These are phyloP conservation scores for Skeletonema menzelii DNA, from an alignment of 108 stramenopile genomes.

Conservation along the genomic window DNA sequence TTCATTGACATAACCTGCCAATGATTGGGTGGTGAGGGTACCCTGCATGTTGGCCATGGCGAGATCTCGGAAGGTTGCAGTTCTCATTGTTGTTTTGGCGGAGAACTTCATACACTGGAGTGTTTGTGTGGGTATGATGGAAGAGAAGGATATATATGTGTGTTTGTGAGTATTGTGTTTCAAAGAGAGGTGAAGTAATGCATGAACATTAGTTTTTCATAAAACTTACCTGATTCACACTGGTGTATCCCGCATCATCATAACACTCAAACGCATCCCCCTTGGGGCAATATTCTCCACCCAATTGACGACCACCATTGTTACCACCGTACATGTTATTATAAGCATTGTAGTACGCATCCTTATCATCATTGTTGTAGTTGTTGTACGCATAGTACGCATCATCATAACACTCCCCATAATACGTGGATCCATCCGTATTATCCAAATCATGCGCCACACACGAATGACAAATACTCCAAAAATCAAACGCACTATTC, in stretches of 20 bases:
- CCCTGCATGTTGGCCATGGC: conserved; percentile 43
- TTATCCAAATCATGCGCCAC: conserved; percentile 58
- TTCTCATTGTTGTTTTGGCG: conserved; percentile 61
- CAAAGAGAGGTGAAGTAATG: neutral
- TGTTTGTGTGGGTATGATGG: neutral
- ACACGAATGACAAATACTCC: conserved; percentile 58
- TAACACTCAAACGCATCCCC: conserved; percentile 38
- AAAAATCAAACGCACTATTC: conserved; percentile 51
- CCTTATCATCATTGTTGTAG: conserved; percentile 6
- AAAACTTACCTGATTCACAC: conserved; percentile 59
- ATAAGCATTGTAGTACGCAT: conserved; percentile 7
- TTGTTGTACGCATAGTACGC: conserved; percentile 7
- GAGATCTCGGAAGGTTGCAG: conserved; percentile 60
- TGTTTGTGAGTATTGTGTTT: neutral
- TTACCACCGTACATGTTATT: neutral
- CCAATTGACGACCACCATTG: conserved; percentile 14
- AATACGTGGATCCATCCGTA: conserved; percentile 28
- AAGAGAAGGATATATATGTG: neutral
- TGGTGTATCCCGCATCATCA: conserved; percentile 49
- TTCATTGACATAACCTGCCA: conserved; percentile 43
- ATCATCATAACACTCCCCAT: conserved; percentile 7
- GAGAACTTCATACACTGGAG: conserved; percentile 69
- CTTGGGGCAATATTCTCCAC: conserved; percentile 13
- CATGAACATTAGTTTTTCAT: no score
- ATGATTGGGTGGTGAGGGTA: conserved; percentile 35